Conservation (phyloP, 23 red algal species). For the Gracilaria caudata region DNA sequence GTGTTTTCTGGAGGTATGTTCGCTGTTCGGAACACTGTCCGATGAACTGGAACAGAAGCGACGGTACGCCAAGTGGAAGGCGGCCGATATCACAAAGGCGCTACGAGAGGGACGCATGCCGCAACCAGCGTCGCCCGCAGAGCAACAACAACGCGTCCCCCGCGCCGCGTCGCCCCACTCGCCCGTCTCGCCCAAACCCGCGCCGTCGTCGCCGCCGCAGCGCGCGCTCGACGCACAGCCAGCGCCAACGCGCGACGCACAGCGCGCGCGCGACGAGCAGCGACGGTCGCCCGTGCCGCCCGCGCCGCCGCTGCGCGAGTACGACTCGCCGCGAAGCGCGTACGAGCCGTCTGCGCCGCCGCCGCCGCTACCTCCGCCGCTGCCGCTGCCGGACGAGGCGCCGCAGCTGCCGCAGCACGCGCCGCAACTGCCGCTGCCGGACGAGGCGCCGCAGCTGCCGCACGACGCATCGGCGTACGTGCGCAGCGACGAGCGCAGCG, state of each 20-base stretch:
- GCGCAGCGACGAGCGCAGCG: conserved; percentile 25
- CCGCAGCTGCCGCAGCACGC: not conserved
- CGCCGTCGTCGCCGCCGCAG: conserved; percentile 29
- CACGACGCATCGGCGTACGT: conserved; percentile 24
- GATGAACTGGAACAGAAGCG: conserved; percentile 53
- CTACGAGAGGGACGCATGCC: conserved; percentile 63
- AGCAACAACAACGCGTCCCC: not conserved
- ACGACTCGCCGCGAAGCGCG: not conserved
- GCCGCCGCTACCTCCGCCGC: not conserved
- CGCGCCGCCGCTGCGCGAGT: conserved; percentile 44
- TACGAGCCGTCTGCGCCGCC: conserved; percentile 13
- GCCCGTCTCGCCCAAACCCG: not conserved
- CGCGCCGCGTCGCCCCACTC: not conserved
- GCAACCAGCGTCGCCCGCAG: conserved; percentile 25
- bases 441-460: not conserved
- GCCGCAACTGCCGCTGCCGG: not conserved
- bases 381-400: not conserved
- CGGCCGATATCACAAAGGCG: conserved; percentile 62
- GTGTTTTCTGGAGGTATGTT: conserved; percentile 83
- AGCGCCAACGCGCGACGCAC: not conserved
- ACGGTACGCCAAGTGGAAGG: conserved; percentile 68
- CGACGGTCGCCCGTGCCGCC: conserved; percentile 5
- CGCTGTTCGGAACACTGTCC: conserved; percentile 45
- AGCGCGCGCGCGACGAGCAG: not conserved
- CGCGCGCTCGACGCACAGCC: not conserved